Conservation (phyloP, 257 asterid genomes). For the Penstemon eatonii region DNA sequence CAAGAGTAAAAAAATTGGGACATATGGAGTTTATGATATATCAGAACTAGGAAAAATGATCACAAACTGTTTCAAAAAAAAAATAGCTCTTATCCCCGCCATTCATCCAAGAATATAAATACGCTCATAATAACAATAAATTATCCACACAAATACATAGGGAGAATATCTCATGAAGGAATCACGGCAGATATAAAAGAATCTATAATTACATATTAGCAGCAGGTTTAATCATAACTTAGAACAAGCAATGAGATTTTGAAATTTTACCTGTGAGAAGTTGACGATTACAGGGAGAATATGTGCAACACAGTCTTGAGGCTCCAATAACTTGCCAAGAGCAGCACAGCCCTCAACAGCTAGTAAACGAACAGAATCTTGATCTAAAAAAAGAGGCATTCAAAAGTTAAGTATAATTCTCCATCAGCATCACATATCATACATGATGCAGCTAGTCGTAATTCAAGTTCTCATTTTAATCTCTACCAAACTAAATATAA, state of each 20-base stretch:
- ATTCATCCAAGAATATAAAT: neutral
- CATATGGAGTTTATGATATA: neutral
- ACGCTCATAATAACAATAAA: neutral
- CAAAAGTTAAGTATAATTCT: slow-evolving; percentile 5
- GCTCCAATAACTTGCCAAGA: slow-evolving; percentile 89
- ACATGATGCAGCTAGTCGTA: neutral
- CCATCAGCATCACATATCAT: neutral
- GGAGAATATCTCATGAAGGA: neutral
- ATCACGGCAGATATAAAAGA: slow-evolving; percentile 2
- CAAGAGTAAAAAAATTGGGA: too few relatives aligned
- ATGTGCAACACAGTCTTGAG: slow-evolving; percentile 87
- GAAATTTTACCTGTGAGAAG: slow-evolving; percentile 72
- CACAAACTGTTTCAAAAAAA: neutral
- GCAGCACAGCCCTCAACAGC: slow-evolving; percentile 98
- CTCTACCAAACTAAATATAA: neutral
- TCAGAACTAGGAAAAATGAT: neutral
- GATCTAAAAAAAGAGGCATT: slow-evolving; percentile 47
- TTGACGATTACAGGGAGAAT: slow-evolving; percentile 86
- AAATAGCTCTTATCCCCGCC: neutral
- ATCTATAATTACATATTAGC: slow-evolving; percentile 6
- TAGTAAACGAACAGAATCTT: slow-evolving; percentile 85
- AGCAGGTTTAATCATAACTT: slow-evolving; percentile 15
- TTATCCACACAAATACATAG: neutral
- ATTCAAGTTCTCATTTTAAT: neutral
- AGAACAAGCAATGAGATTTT: slow-evolving; percentile 17